Evolutionary conservation across 768 basidiomycete genomes (phyloP).

Genomic region (Tulasnella sp.): DNA sequence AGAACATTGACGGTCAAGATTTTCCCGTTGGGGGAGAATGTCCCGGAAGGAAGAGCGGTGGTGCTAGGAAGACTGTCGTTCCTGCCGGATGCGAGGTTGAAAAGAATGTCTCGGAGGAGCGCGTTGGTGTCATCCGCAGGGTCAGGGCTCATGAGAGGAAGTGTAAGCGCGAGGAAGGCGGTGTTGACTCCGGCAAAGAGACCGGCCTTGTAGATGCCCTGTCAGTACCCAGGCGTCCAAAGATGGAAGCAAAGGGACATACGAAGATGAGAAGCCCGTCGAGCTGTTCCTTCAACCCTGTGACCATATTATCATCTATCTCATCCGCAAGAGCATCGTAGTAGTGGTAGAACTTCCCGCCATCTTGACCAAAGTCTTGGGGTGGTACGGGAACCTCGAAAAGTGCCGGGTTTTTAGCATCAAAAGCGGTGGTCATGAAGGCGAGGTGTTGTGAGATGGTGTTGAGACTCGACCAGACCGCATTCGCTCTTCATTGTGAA

Average conservation of each 20-base stretch:
- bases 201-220: not conserved
- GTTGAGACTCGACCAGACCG: not conserved
- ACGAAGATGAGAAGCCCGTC: not conserved
- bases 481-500: not conserved
- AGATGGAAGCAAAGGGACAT: not conserved
- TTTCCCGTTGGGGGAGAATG: not conserved
- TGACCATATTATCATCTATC: not conserved
- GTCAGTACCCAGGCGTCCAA: no score
- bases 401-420: not conserved
- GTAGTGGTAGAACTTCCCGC: not conserved
- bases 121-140: not conserved
- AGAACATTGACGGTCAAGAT: not conserved
- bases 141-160: conserved; percentile 6
- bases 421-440: not conserved
- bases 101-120: not conserved
- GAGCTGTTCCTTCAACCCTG: not conserved
- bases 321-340: conserved; percentile 1
- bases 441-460: not conserved
- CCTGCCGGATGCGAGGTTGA: not conserved
- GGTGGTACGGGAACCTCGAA: not conserved
- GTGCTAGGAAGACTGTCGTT: not conserved
- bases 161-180: not conserved
- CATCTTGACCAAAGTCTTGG: not conserved
- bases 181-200: conserved; percentile 9
- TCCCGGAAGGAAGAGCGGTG: not conserved